These are phyloP conservation scores for Pythium rhizo-oryzae DNA, from an alignment of 352 stramenopile genomes.

Conservation along the genomic window DNA sequence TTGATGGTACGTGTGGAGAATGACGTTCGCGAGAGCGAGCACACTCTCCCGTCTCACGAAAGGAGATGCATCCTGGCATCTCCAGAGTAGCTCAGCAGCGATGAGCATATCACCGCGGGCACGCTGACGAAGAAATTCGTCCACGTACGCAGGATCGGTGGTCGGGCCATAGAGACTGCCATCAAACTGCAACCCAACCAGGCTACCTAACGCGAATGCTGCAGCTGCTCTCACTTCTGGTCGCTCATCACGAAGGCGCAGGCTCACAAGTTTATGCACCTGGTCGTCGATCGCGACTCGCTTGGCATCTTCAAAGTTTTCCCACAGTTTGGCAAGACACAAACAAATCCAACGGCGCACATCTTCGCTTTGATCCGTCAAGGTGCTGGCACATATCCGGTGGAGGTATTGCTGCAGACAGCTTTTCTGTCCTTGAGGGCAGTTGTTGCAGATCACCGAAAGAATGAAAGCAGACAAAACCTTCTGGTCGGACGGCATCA, in stretches of 20 bases:
- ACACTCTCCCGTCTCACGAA: conserved; percentile 85
- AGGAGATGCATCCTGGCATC: conserved; percentile 79
- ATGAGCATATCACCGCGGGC: conserved; percentile 72
- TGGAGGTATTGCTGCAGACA: conserved; percentile 92
- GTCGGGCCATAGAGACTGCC: conserved; percentile 45
- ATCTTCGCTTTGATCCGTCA: conserved; percentile 64
- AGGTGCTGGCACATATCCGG: conserved; percentile 73
- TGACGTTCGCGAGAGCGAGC: conserved; percentile 80
- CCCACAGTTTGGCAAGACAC: conserved; percentile 95
- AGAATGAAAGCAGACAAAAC: conserved; percentile 97
- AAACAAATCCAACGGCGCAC: conserved; percentile 89
- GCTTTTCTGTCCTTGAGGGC: conserved; percentile 91
- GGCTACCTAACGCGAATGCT: conserved; percentile 92
- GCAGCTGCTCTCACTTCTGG: conserved; percentile 93
- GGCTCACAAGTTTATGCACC: conserved; percentile 83
- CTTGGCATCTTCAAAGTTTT: conserved; percentile 92
- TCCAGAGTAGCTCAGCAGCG: conserved; percentile 65
- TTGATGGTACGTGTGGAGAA: conserved; percentile 89
- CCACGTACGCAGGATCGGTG: conserved; percentile 39
- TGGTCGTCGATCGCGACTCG: conserved; percentile 82
- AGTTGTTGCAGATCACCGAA: conserved; percentile 93
- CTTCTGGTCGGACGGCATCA: conserved; percentile 92
- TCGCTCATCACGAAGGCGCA: conserved; percentile 82
- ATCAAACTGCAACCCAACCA: conserved; percentile 88
- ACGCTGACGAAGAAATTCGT: conserved; percentile 63